Percentiles rank a stretch among this genome's conserved stretches.
Evolutionary conservation across 768 basidiomycete genomes (phyloP).

Genomic region (Gymnopilus dilepis): DNA sequence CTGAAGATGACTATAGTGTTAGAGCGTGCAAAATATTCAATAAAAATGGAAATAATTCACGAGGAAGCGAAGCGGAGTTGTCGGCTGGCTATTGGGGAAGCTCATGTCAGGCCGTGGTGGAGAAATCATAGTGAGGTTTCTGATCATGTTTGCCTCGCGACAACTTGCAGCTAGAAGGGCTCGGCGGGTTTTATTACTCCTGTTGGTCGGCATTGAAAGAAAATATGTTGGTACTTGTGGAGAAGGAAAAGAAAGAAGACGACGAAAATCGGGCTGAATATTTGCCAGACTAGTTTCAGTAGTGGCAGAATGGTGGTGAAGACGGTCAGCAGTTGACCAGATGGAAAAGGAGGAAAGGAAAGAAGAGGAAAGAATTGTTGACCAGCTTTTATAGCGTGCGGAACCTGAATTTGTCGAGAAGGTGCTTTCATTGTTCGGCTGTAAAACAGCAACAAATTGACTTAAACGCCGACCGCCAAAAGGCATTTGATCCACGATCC

Average conservation of each 20-base stretch:
- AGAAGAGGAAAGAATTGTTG: background rate
- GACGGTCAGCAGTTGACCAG: background rate
- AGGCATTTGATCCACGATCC: background rate
- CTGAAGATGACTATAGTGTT: background rate
- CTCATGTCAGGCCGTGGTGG: background rate
- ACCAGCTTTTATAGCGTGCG: background rate
- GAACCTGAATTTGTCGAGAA: background rate
- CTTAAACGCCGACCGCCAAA: background rate
- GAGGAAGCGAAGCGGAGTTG: background rate
- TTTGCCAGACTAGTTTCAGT: background rate
- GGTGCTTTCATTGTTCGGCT: background rate
- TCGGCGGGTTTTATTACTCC: background rate
- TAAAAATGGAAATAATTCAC: background rate
- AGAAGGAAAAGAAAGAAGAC: constrained; percentile 5
- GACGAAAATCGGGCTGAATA: background rate
- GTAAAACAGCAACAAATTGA: background rate
- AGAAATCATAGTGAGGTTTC: background rate
- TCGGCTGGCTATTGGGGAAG: background rate
- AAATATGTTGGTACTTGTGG: constrained; percentile 5
- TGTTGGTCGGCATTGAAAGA: constrained; percentile 5
- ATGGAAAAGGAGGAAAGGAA: background rate
- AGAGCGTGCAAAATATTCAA: background rate
- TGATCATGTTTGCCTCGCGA: background rate
- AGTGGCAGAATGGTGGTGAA: constrained; percentile 4
- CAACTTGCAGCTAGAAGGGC: background rate